Evolutionary conservation across 352 stramenopile species (phyloP).

Genomic region (Pythium monospermum): DNA sequence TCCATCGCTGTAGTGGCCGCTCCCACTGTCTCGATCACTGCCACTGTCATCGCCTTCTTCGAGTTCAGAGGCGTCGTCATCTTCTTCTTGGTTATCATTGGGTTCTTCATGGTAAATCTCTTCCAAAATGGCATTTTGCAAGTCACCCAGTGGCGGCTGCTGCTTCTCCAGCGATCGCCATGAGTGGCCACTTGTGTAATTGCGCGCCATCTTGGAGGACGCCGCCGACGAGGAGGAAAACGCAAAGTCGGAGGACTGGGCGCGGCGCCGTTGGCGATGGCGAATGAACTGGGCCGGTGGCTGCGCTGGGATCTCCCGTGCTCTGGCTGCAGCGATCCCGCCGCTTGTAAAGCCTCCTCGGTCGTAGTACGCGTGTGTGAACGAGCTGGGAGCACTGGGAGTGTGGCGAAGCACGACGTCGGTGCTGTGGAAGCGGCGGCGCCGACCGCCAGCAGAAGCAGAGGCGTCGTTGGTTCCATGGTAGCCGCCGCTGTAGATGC

Average conservation of each 20-base stretch:
- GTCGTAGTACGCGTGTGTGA: constrained; percentile 1
- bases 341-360: constrained; percentile 14
- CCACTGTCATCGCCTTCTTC: not conserved
- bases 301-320: constrained; percentile 9
- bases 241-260: constrained; percentile 12
- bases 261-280: constrained; percentile 17
- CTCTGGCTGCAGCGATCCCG: constrained; percentile 17
- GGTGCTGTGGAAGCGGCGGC: constrained; percentile 55
- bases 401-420: constrained; percentile 38
- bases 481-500: not conserved
- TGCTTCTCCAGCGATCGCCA: not conserved
- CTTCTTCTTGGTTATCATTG: constrained; percentile 5
- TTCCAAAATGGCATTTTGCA: constrained; percentile 11
- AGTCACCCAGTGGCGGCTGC: too few relatives aligned
- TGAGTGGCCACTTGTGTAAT: not conserved
- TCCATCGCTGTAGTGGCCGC: constrained; percentile 8
- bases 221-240: too few relatives aligned
- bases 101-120: too few relatives aligned
- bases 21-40: constrained; percentile 5
- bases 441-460: too few relatives aligned
- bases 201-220: not conserved
- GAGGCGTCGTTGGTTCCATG: constrained; percentile 4
- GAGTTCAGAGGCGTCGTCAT: constrained; percentile 1
- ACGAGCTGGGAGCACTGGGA: not conserved
- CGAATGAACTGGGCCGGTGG: constrained; percentile 15